Base-by-base conservation (phyloP, 768 basidiomycete species). In the Tulasnella sp. region DNA sequence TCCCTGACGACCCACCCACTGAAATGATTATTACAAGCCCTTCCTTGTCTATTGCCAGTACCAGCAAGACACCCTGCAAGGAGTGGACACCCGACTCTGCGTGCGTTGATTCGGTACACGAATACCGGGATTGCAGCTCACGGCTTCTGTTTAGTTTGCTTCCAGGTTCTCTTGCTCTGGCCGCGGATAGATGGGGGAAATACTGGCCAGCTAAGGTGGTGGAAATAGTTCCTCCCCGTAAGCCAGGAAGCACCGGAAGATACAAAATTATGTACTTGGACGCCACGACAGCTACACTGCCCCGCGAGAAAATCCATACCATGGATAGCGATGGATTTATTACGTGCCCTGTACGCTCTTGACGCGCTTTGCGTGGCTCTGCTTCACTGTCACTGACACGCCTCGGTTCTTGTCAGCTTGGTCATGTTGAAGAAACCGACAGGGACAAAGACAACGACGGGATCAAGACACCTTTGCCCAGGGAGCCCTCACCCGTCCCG, bases 121-220 rank as follows among this genome's bases (percentile, higher is more conserved):
- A n/a, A n/a, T n/a, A n/a, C n/a, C n/a, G n/a, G n/a, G n/a, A n/a
- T n/a, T n/a, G n/a, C n/a, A n/a, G n/a, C n/a, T n/a, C n/a, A n/a
- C n/a, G n/a, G n/a, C n/a, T n/a, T n/a, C n/a, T n/a, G n/a, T n/a
- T n/a, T n/a, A n/a, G n/a, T n/a, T n/a, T n/a, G n/a, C n/a, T n/a
- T n/a, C n/a, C n/a, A n/a, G n/a, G n/a, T n/a, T n/a, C n/a, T n/a
- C n/a, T n/a, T 31, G 9, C 42, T 57, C 5, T 43, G 42, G 43
- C 54, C n/a, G n/a, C n/a, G n/a, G n/a, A n/a, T n/a, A n/a, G n/a
- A 39, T 53, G 36, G 12, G 27, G 27, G 25, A 40, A 7, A 17
- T 57, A 57, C 54, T 57, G 54, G 54, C 54, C 54, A 19, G 54
- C 45, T 21, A 57, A 32, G 17, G 37, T 57, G 3, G 25, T 29